Evolutionary conservation across 75 land plant genomes (phyloP).

Genomic region (Sequoia sempervirens): DNA sequence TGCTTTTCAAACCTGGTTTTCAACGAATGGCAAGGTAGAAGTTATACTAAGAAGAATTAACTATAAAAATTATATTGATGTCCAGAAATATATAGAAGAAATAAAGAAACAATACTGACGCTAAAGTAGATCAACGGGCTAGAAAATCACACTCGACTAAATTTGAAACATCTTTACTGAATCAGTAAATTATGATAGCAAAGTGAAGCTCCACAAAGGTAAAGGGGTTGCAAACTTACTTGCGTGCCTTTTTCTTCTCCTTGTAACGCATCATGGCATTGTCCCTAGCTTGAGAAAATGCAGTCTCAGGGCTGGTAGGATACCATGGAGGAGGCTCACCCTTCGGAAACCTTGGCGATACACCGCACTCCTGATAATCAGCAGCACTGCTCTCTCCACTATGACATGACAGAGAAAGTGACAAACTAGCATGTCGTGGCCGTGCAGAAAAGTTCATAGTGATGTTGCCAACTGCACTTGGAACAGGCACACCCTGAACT

Average conservation of each 20-base stretch:
- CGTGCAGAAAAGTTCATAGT: slow-evolving; percentile 24
- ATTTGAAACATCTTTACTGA: neutral
- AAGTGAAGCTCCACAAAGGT: neutral
- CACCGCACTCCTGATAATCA: slow-evolving; percentile 64
- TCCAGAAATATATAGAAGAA: neutral
- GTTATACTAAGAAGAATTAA: neutral
- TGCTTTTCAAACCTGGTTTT: slow-evolving; percentile 43
- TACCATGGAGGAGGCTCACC: slow-evolving; percentile 66
- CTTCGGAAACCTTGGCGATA: slow-evolving; percentile 44
- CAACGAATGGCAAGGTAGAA: neutral
- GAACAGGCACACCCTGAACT: slow-evolving; percentile 41
- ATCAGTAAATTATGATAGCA: neutral
- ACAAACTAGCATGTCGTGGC: slow-evolving; percentile 46
- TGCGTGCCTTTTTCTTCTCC: slow-evolving; percentile 76
- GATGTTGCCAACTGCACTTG: slow-evolving; percentile 28
- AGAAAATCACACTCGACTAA: neutral
- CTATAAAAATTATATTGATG: neutral
- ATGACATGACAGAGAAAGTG: slow-evolving; percentile 55
- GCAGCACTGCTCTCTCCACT: slow-evolving; percentile 59
- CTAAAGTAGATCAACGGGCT: neutral
- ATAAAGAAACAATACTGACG: neutral
- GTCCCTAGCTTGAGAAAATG: slow-evolving; percentile 44
- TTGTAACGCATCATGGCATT: slow-evolving; percentile 73
- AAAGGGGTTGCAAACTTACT: slow-evolving; percentile 32
- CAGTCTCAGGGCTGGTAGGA: slow-evolving; percentile 39